Base-by-base conservation (phyloP, 2,329 filamentous ascomycete species). In the Aspergillus candidus region DNA sequence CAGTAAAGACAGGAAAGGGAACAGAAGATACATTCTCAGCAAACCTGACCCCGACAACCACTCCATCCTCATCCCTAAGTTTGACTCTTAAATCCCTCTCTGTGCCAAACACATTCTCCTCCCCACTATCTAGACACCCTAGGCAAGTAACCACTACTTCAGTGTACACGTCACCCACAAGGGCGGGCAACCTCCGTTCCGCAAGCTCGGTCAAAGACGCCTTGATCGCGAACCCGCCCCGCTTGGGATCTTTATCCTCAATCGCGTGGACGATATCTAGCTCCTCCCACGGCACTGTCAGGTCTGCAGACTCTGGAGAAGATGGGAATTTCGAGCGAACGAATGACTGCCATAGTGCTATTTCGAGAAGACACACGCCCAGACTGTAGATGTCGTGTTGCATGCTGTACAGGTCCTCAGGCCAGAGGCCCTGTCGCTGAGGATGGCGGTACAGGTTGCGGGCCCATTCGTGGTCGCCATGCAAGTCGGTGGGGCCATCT, bases 21-120 rank as follows among this genome's bases (percentile, higher is more conserved):
- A 10, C 2, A 27, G 22, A 27, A 22, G 8, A 10, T 27, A 65
- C 60, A 52, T 63, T 65, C 41, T 65, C 59, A 46, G 64, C 58
- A 46, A 57, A 66, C 18, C 56, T 39, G 8, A 64, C 61, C 6
- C 55, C 58, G 4, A 66, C 51, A 1, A 57, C 22, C 11, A 61
- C 50, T 1, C 61, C 63, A 48, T 63, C 60, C 15, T 53, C 48
- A 45, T 65, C 60, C 34, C 54, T 34, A 6, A 44, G 5, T 13
- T 53, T 46, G 44, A 64, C 60, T 34, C 54, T 34, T 8, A 44
- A 7, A 2, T 40, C 34, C 4, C 50, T 8, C 53, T 47, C 43
- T 37, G 14, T 7, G n/a, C 41, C 13, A 11, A 47, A 43, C 1
- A 13, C 27, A 38, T 47, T 43, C 12, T 36, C 30, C 10, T 47